A percentile compares a stretch with the other conserved stretches of the same genome.
These are phyloP conservation scores for Phaeosphaeriaceae sp. DNA, from an alignment of 2,329 filamentous ascomycete species.

Conservation along the genomic window DNA sequence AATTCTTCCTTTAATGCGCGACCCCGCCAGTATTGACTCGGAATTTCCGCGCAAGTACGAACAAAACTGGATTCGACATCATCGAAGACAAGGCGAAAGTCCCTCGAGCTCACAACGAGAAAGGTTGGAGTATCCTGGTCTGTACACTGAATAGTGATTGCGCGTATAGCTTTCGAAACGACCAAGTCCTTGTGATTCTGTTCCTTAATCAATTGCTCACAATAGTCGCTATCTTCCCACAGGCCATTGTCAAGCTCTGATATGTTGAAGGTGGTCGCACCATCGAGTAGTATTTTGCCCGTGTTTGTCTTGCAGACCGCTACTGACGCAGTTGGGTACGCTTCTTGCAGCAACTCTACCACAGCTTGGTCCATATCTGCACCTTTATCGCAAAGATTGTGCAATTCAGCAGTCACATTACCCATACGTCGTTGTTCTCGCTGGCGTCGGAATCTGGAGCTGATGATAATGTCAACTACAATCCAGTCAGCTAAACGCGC, in stretches of 20 bases:
- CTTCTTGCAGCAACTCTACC: constrained; percentile 34
- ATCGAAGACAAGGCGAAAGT: constrained; percentile 55
- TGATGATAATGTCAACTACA: constrained; percentile 52
- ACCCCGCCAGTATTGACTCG: constrained; percentile 51
- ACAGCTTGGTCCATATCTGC: constrained; percentile 33
- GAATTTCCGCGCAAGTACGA: constrained; percentile 48
- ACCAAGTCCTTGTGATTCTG: constrained; percentile 43
- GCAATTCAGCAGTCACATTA: constrained; percentile 41
- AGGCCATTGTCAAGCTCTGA: constrained; percentile 48
- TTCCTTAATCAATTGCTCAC: constrained; percentile 49
- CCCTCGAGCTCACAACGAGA: constrained; percentile 50
- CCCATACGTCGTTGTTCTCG: constrained; percentile 49
- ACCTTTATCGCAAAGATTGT: constrained; percentile 26
- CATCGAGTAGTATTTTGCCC: constrained; percentile 31
- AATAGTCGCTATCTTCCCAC: constrained; percentile 54
- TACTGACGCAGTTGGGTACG: constrained; percentile 46
- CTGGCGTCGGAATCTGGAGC: constrained; percentile 48
- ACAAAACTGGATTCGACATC: constrained; percentile 58
- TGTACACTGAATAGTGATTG: constrained; percentile 48
- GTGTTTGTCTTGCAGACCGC: constrained; percentile 33
- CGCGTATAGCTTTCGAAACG: constrained; percentile 45
- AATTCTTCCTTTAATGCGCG: constrained; percentile 51
- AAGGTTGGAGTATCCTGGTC: constrained; percentile 40
- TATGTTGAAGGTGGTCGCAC: constrained; percentile 32
- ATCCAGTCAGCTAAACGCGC: constrained; percentile 51